A percentile compares a stretch with the other conserved stretches of the same genome.
These are phyloP conservation scores for Chrysoporthe cubensis DNA, from an alignment of 2,329 filamentous ascomycete genomes.

Conservation along the genomic window DNA sequence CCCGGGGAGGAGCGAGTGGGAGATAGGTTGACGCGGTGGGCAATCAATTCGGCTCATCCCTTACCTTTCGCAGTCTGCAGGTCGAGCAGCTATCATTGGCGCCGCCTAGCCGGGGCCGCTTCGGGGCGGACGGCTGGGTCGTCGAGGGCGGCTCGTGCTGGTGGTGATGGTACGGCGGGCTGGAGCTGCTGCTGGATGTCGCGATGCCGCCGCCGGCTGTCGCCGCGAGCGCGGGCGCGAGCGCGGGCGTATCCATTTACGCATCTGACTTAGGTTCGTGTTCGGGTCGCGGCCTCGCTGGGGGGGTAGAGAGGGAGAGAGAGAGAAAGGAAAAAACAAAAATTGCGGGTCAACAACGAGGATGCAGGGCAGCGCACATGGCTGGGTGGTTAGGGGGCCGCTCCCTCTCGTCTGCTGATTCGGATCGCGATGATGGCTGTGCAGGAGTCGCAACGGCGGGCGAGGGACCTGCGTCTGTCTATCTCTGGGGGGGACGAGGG, in stretches of 20 bases:
- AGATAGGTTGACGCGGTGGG: neutral
- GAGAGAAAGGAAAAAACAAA: neutral
- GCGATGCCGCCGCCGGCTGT: slow-evolving; percentile 19
- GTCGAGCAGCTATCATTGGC: slow-evolving; percentile 17
- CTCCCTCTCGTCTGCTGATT: neutral
- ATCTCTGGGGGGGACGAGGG: neutral
- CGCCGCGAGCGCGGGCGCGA: slow-evolving; percentile 11
- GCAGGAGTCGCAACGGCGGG: neutral
- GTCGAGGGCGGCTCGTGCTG: neutral
- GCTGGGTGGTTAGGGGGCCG: neutral
- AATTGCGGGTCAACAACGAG: slow-evolving; percentile 4
- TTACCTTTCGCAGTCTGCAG: slow-evolving; percentile 28
- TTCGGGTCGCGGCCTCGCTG: neutral
- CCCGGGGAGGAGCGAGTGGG: neutral
- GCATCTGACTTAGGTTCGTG: slow-evolving; percentile 2
- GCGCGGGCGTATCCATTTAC: slow-evolving; percentile 12
- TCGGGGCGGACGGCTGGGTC: slow-evolving; percentile 1
- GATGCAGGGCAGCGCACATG: neutral
- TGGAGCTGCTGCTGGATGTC: neutral
- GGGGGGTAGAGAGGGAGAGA: neutral
- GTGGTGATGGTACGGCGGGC: slow-evolving; percentile 6
- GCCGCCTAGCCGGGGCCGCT: slow-evolving; percentile 12
- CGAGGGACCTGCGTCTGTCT: neutral
- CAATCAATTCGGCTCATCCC: neutral
- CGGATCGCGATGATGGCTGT: neutral